Conservation (phyloP, 495 filamentous ascomycete species). For the Neurospora discreta region DNA sequence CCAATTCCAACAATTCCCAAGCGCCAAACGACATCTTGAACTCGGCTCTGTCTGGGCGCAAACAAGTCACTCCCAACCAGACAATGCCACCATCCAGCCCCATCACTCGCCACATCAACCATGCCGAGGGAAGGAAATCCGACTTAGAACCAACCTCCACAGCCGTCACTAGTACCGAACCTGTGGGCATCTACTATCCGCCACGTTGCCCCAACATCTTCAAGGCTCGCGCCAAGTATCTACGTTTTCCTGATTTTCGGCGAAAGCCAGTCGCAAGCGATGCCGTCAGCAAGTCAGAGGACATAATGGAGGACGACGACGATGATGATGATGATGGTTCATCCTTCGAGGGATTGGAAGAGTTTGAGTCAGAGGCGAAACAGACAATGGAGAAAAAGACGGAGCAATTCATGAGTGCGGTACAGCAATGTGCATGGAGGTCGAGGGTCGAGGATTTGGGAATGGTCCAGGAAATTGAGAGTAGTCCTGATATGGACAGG, state of each 20-base stretch:
- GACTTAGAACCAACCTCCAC: background rate
- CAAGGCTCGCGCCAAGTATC: background rate
- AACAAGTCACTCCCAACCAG: background rate
- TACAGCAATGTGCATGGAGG: background rate
- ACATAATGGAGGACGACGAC: background rate
- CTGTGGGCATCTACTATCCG: background rate
- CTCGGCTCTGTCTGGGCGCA: no score
- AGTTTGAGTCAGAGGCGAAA: rapidly evolving
- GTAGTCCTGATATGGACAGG: background rate
- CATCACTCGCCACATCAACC: no score
- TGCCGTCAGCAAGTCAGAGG: background rate
- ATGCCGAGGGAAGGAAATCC: background rate
- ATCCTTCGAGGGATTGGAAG: background rate
- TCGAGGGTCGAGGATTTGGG: background rate
- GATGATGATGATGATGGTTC: background rate
- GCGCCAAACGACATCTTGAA: no score
- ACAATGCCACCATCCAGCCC: background rate
- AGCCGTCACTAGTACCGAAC: background rate
- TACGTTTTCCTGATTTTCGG: rapidly evolving
- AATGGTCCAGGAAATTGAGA: background rate
- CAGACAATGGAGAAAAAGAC: background rate
- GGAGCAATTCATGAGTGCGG: background rate
- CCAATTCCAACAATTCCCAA: no score
- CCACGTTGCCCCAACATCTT: background rate
- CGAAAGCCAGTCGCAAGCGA: background rate